Percentiles rank a stretch among this genome's conserved stretches.
These are phyloP conservation scores for Aspergillus luchuensis DNA, from an alignment of 2,329 filamentous ascomycete species.

Conservation along the genomic window DNA sequence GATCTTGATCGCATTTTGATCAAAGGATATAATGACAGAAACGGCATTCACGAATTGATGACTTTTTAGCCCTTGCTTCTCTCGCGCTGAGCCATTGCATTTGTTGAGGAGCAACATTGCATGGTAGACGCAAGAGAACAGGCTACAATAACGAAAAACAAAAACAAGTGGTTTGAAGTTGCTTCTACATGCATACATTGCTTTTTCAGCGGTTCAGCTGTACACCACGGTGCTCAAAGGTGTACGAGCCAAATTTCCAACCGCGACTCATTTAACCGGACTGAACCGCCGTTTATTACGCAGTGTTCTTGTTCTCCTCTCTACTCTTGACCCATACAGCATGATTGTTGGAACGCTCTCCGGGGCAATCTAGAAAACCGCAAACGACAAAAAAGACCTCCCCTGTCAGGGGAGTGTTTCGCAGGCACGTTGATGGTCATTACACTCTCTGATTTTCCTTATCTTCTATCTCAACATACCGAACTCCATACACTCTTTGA, in stretches of 20 bases:
- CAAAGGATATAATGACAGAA: slow-evolving; percentile 35
- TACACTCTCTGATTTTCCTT: slow-evolving; percentile 21
- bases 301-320: slow-evolving; percentile 3
- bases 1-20: slow-evolving; percentile 17
- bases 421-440: slow-evolving; percentile 13
- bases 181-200: neutral
- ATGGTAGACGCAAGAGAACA: neutral
- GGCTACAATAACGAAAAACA: neutral
- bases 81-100: neutral
- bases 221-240: neutral
- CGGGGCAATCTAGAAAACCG: neutral
- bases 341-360: neutral
- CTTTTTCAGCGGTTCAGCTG: neutral
- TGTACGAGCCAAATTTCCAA: neutral
- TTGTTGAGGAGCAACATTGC: neutral
- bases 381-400: neutral
- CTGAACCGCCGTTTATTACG: neutral
- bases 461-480: slow-evolving; percentile 14
- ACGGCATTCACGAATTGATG: slow-evolving; percentile 33
- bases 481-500: slow-evolving; percentile 14
- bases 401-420: neutral
- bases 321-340: slow-evolving; percentile 4
- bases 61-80: neutral
- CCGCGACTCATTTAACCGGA: slow-evolving; percentile 5
- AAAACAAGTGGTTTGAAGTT: neutral